Evolutionary conservation across 83 land plant species (phyloP), one percentile per base, ranked within the genome.

Genomic region (Isoetes engelmannii): DNA sequence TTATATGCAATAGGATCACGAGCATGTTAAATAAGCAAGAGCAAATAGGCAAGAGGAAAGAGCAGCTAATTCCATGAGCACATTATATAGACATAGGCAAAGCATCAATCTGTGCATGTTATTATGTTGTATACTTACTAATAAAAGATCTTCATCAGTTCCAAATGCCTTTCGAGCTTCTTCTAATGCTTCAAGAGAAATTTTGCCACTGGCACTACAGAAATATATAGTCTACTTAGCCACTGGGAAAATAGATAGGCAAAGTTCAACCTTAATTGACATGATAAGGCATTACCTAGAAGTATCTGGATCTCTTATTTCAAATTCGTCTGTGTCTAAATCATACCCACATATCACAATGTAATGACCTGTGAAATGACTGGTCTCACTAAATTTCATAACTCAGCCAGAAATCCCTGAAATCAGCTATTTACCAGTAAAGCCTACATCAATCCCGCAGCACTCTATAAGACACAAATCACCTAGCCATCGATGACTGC

Each of bases 111-210:
- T 8, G 37, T 20, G 61, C 8, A n/a, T n/a, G 15, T 58, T 4
- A 8, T 7, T 7, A 8, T 41, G 62, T 19, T n/a, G 54, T 47
- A 41, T 37, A 17, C 75, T 72, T 85, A 92, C 95, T 86, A 92
- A 51, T 61, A 94, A 87, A 79, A 94, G 78, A 79, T 94, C 99
- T 65, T 94, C 99, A 69, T 94, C 99, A 28, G 99, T 94, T 67
- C 99, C 99, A 81, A 90, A 94, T 6, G 93, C 88, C 67, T 88
- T 90, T 7, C 99, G 90, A 6, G 97, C 97, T 68, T 90, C 86
- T 43, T 88, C 93, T 10, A 94, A 75, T 56, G 87, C 83, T 57
- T 75, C 77, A 55, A 84, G 71, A 6, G 97, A 74, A 44, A 90
- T 74, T 69, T 77, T 84, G 54, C 76, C 89, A 72, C 76, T 61